Evolutionary conservation across 495 filamentous ascomycete species (phyloP), one percentile per base, ranked within the genome.

Genomic region (Aspergillus haitiensis): DNA sequence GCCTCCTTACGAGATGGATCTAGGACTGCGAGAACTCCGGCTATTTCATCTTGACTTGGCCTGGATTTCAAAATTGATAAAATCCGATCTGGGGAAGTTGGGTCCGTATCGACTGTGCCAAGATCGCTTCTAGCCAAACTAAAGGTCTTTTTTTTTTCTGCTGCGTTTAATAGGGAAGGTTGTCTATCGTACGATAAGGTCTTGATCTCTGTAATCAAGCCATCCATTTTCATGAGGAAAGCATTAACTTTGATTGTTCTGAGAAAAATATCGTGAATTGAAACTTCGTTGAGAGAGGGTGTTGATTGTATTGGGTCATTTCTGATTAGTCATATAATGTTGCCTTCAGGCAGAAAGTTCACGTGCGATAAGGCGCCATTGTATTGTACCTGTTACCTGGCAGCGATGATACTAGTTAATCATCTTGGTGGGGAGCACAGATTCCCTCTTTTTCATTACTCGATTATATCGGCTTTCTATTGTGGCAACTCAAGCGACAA

Each of bases 11-110:
- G 73, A 46, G 63, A 70, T 8, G 73, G 70, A 53, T 77, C 72
- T 18, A 96, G 75, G 66, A 75, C 85, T 39, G 68, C 59, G 37
- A 94, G 68, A 10, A 76, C 71, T 5, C 72, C 67, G 8, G 76
- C 64, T 3, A 95, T 76, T 40, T 79, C 73, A 1, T 85, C 78
- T 58, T 81, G 78, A 59, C 83, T 77, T 31, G 92, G 91, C 57
- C 88, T 81, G 7, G 80, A 82, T 52, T 76, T 82, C n/a, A 96
- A 75, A 16, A 78, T 67, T 36, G 85, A 78, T 31, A 93, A 75
- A 44, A 84, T 85, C 56, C 86, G 80, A 55, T 84, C 78, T 21
- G 84, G 75, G 5, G 83, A 83, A 59, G 64, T 45, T 21, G 70
- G 61, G 58, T 72, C 64, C 49, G 60, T 21, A 56, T 56, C 39